Base-by-base conservation (phyloP, 1,139 yeast species). In the Hanseniaspora uvarum region DNA sequence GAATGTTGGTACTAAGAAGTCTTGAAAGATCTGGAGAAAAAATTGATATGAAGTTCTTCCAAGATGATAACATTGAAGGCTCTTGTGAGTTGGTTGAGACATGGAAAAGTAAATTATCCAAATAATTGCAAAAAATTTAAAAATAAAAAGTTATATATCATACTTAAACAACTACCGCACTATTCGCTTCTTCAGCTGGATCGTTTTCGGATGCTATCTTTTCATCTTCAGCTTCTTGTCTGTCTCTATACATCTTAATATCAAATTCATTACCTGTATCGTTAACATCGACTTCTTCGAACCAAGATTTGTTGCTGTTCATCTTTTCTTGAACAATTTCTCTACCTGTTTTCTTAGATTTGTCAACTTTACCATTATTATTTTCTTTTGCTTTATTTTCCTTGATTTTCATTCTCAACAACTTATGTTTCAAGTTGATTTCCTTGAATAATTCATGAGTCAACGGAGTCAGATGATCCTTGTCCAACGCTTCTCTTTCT, bases 401-500 rank as follows among this genome's bases (percentile, higher is more conserved):
- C 61, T 75, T 80, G 48, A 78, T 81, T 62, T 81, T 81, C 53
- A 74, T 72, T 70, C 77, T 83, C 68, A 79, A 78, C 58, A 76
- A 77, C 58, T 71, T 70, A 61, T 87, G 86, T 59, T 80, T 78
- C 59, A 70, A 67, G 72, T 89, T 89, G 98, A 98, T 94, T 63
- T 77, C 77, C 43, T 77, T 77, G 68, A 94, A 94, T n/a, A 88
- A 68, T 57, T 84, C 89, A 38, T 80, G 72, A 1, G 95, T 89
- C 58, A 94, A 88, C 31, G 97, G 96, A 2, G 96, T 89, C 64
- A 88, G 77, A 52, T 80, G 77, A 56, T 77, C 72, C 67, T 75
- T 82, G 62, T 94, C 95, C 65, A 94, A 74, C 65, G 81, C 83
- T 59, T 80, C 84, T 71, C 97, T 82, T 71, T 92, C 98, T 56